Base-by-base conservation (phyloP, 1,284 basidiomycete genomes). In the Ustilago xerochloae region DNA sequence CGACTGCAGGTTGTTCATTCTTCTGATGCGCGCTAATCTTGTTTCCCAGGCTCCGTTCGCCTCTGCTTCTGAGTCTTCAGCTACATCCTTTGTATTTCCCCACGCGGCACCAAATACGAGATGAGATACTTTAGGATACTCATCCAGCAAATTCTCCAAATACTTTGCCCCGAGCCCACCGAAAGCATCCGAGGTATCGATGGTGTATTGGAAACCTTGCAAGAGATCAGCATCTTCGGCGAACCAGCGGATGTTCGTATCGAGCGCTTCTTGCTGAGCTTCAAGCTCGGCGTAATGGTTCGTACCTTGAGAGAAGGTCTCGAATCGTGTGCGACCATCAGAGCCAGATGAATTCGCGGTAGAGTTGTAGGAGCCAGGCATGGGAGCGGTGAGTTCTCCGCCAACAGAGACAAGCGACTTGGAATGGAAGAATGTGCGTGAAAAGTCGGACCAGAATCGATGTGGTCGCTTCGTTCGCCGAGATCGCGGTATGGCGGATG, bases 401-500 rank as follows among this genome's bases (percentile, higher is more conserved):
- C 71, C 68, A 22, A 82, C 73, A 2, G 62, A 62, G 18, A 82
- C 65, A 26, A 80, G 74, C 24, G 79, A 80, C 43, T 65, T 74
- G 4, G 79, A 55, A 47, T 82, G 81, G 57, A 67, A 75, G 49
- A 49, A 74, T 18, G 70, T 67, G 2, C 74, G 68, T 41, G 75
- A 64, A 48, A 74, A 79, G 60, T 82, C 80, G 5, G 81, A 81
- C 81, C 81, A 82, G 73, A 76, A 82, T 13, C 66, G 63, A 36
- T 74, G 49, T 6, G 29, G 28, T 7, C 59, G 46, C 20, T 33
- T 59, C 4, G 51, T 52, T 20, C 32, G 63, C 35, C 60, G 51
- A 43, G 52, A 50, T 13, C 22, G 55, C 12, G 50, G 48, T 2
- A 56, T 35, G 2, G 10, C 10, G 12, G 58, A 15, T 41, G 13